Conservation (phyloP, 495 filamentous ascomycete species). For the Lineolata rhizophorae region DNA sequence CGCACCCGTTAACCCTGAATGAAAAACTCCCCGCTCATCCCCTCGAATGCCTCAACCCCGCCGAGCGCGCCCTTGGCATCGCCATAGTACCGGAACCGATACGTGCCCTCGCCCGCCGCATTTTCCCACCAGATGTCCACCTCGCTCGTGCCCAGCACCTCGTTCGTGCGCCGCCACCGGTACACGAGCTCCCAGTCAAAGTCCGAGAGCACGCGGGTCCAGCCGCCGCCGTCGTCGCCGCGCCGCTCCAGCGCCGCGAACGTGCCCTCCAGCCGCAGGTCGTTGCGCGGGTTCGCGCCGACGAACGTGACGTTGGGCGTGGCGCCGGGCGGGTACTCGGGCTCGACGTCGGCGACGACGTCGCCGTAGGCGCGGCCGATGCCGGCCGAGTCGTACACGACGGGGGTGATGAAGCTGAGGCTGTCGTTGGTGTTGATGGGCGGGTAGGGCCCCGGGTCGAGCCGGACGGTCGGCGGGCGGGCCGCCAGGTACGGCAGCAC, state of each 20-base stretch:
- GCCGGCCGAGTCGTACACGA: constrained; percentile 51
- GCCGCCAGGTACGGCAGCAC: constrained; percentile 46
- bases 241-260: constrained; percentile 55
- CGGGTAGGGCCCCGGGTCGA: constrained; percentile 39
- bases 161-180: constrained; percentile 54
- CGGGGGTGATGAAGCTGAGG: constrained; percentile 59
- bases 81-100: constrained; percentile 70
- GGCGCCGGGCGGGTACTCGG: constrained; percentile 33
- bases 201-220: constrained; percentile 50
- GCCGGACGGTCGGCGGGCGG: constrained; percentile 13
- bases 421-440: constrained; percentile 66
- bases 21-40: constrained; percentile 43
- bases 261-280: constrained; percentile 55
- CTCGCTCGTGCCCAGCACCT: constrained; percentile 53
- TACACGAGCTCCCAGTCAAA: constrained; percentile 64
- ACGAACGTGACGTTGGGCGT: constrained; percentile 47
- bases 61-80: constrained; percentile 42
- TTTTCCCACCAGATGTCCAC: constrained; percentile 58
- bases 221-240: constrained; percentile 26
- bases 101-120: constrained; percentile 19
- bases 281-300: constrained; percentile 79
- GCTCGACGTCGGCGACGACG: constrained; percentile 33
- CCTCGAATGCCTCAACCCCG: constrained; percentile 63
- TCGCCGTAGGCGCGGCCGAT: constrained; percentile 60
- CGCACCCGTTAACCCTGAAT: too few species aligned